Percentiles rank a stretch among this genome's conserved stretches.
Conservation (phyloP, 148 eudicot genomes). For the Fagopyrum homotropicum region DNA sequence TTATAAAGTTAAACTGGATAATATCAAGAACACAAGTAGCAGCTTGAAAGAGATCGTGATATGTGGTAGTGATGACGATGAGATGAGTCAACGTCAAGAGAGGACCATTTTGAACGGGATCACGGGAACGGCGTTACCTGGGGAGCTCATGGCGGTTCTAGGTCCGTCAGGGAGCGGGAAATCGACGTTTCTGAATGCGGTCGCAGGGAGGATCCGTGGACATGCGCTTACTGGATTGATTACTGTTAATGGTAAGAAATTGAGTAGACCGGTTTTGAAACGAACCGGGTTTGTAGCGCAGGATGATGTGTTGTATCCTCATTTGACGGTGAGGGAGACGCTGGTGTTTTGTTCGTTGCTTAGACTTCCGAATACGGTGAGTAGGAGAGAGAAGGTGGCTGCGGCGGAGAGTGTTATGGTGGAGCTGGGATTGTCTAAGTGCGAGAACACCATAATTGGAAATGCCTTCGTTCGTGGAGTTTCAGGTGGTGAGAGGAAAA, state of each 20-base stretch:
- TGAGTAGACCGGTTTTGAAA: conserved; percentile 30
- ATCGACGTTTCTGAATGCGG: conserved; percentile 70
- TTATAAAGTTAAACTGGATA: conserved; percentile 49
- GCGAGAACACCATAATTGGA: conserved; percentile 71
- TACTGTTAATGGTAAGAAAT: conserved; percentile 43
- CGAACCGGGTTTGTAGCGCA: conserved; percentile 82
- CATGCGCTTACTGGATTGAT: conserved; percentile 52
- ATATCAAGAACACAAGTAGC: background rate
- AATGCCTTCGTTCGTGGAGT: conserved; percentile 62
- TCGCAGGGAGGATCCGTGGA: conserved; percentile 53
- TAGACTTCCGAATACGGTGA: conserved; percentile 41
- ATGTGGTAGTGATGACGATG: conserved; percentile 1
- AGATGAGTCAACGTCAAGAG: conserved; percentile 26
- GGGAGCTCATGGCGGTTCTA: conserved; percentile 72
- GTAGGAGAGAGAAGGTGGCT: conserved; percentile 26
- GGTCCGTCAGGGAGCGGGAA: conserved; percentile 99
- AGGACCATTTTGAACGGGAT: conserved; percentile 48
- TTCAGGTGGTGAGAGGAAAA: conserved; percentile 81
- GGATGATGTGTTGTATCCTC: conserved; percentile 77
- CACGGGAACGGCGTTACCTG: conserved; percentile 70
- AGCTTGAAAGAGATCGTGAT: conserved; percentile 20
- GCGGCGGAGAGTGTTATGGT: conserved; percentile 43
- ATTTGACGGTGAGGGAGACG: conserved; percentile 73
- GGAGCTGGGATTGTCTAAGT: conserved; percentile 58
- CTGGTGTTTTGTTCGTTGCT: conserved; percentile 62